Percentiles rank a stretch among this genome's conserved stretches.
Evolutionary conservation across 164 flowering plant genomes (phyloP).

Genomic region (Macadamia integrifolia): DNA sequence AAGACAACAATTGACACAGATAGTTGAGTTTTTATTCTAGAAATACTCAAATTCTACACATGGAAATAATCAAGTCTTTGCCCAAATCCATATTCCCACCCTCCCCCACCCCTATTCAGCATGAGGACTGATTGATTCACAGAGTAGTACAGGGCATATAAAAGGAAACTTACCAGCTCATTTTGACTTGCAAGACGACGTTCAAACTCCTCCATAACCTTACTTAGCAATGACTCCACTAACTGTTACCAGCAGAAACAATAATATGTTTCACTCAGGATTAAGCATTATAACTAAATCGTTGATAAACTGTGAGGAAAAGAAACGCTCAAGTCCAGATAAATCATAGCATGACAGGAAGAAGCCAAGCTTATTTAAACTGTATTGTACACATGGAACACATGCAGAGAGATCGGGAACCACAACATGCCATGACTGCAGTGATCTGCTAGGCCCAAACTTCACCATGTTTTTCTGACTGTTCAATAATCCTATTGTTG

Average conservation of each 20-base stretch:
- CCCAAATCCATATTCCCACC: no score
- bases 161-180: conserved; percentile 32
- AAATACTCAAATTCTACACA: no score
- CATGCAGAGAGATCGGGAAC: not conserved
- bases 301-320: not conserved
- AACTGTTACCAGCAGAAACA: conserved; percentile 38
- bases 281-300: not conserved
- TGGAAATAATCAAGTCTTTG: no score
- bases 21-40: no score
- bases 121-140: not conserved
- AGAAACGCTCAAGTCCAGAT: not conserved
- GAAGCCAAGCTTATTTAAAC: not conserved
- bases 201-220: conserved; percentile 83
- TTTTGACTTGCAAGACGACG: conserved; percentile 47
- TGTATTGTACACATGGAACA: not conserved
- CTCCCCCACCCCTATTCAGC: no score
- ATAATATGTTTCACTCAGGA: not conserved
- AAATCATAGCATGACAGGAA: not conserved
- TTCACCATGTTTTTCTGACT: not conserved
- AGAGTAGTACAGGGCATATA: not conserved
- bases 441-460: not conserved
- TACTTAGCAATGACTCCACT: conserved; percentile 72
- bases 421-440: no score
- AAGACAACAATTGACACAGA: no score
- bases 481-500: not conserved